These are phyloP conservation scores for Globisporangium camurandrum DNA, from an alignment of 352 stramenopile species.

Conservation along the genomic window DNA sequence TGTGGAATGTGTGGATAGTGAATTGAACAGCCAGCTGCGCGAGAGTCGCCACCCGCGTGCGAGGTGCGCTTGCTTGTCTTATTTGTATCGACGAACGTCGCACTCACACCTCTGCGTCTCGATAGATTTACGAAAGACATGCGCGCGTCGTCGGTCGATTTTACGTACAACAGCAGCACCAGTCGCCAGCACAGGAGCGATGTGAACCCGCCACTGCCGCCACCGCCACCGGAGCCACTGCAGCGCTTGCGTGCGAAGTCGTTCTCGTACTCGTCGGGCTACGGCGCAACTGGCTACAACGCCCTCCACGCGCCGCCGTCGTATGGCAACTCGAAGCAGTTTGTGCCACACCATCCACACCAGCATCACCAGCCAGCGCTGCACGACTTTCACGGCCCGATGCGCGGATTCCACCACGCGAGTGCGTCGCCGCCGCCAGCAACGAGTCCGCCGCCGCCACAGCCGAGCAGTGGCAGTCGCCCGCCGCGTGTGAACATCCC, in stretches of 20 bases:
- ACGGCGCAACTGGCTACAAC: slow-evolving; percentile 38
- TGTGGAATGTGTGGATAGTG: neutral
- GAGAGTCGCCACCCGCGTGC: slow-evolving; percentile 8
- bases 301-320: neutral
- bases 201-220: slow-evolving; percentile 56
- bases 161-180: slow-evolving; percentile 33
- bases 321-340: slow-evolving; percentile 33
- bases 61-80: slow-evolving; percentile 1
- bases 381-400: slow-evolving; percentile 48
- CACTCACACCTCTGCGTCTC: too few relatives aligned
- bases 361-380: slow-evolving; percentile 25
- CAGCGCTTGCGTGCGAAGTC: slow-evolving; percentile 66
- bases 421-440: slow-evolving; percentile 25
- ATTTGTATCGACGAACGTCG: neutral
- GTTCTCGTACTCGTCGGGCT: slow-evolving; percentile 67
- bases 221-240: slow-evolving; percentile 52
- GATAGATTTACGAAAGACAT: slow-evolving; percentile 52
- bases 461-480: slow-evolving; percentile 22
- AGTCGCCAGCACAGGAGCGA: slow-evolving; percentile 19
- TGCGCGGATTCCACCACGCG: slow-evolving; percentile 41
- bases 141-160: slow-evolving; percentile 69
- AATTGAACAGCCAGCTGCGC: slow-evolving; percentile 12
- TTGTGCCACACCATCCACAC: slow-evolving; percentile 39
- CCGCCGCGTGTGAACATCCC: slow-evolving; percentile 66
- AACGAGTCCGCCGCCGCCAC: slow-evolving; percentile 26